Evolutionary conservation across 805 yeast genomes (phyloP).

Genomic region (Nakazawaea sp.): DNA sequence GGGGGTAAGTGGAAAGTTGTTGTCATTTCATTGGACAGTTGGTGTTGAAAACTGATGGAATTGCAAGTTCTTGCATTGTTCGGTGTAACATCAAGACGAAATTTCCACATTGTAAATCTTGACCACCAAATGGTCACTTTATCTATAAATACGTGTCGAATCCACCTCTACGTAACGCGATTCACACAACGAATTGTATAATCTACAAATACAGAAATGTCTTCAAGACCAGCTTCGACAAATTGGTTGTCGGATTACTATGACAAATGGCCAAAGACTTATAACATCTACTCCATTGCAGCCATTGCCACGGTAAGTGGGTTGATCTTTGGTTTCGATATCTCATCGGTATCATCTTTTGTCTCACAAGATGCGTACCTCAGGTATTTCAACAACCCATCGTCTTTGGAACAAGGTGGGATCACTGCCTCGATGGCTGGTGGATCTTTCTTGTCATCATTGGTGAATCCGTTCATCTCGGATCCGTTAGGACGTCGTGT

Average conservation of each 20-base stretch:
- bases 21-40: too few relatives aligned
- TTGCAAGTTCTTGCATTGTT: too few relatives aligned
- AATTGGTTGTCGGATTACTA: slow-evolving; percentile 7
- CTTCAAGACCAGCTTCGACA: too few relatives aligned
- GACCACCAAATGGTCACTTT: too few relatives aligned
- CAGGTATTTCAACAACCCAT: slow-evolving; percentile 45
- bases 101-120: too few relatives aligned
- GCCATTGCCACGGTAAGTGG: slow-evolving; percentile 60
- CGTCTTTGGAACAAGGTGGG: slow-evolving; percentile 58
- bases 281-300: slow-evolving; percentile 54
- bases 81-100: too few relatives aligned
- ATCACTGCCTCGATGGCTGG: slow-evolving; percentile 72
- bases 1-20: too few relatives aligned
- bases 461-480: slow-evolving; percentile 26
- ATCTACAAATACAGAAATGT: too few relatives aligned
- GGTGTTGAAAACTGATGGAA: too few relatives aligned
- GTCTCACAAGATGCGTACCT: slow-evolving; percentile 42
- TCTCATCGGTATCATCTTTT: slow-evolving; percentile 71
- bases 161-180: too few relatives aligned
- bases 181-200: too few relatives aligned
- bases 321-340: slow-evolving; percentile 71
- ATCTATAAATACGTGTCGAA: too few relatives aligned
- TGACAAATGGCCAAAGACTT: slow-evolving; percentile 27
- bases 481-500: slow-evolving; percentile 40
- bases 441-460: slow-evolving; percentile 40